A percentile compares a stretch with the other conserved stretches of the same genome.
These are phyloP conservation scores for Melocanna baccifera DNA, from an alignment of 176 grass and related monocot genomes.

Conservation along the genomic window DNA sequence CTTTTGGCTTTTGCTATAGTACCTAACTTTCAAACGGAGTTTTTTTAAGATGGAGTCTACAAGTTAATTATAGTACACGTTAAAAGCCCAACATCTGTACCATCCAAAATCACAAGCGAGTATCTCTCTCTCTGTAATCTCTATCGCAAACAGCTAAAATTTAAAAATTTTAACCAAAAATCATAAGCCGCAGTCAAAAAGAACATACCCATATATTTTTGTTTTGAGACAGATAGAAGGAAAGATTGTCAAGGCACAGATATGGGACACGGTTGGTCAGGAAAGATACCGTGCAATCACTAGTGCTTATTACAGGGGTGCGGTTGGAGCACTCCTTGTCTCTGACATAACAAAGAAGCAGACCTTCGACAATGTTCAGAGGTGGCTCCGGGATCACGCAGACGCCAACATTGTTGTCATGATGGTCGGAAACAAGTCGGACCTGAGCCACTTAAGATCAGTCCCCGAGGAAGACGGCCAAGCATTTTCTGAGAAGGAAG, in stretches of 20 bases:
- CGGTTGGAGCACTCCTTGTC: conserved; percentile 54
- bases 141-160: no score
- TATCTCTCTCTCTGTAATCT: no score
- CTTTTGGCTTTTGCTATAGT: no score
- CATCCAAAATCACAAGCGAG: no score
- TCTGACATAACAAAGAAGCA: conserved; percentile 71
- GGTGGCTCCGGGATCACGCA: conserved; percentile 64
- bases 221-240: conserved; percentile 46
- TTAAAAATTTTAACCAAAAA: no score
- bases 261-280: conserved; percentile 71
- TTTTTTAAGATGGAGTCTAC: no score
- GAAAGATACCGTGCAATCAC: conserved; percentile 76
- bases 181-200: no score
- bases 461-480: conserved; percentile 53
- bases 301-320: conserved; percentile 62
- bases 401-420: conserved; percentile 66
- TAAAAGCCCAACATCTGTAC: no score
- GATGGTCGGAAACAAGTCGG: conserved; percentile 59
- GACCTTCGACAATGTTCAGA: conserved; percentile 59
- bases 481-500: conserved; percentile 50
- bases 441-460: conserved; percentile 49
- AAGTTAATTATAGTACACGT: no score
- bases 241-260: conserved; percentile 66
- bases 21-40: no score
- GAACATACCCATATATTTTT: no score